Evolutionary conservation across 2,329 filamentous ascomycete genomes (phyloP).

Genomic region (Monilinia aucupariae): DNA sequence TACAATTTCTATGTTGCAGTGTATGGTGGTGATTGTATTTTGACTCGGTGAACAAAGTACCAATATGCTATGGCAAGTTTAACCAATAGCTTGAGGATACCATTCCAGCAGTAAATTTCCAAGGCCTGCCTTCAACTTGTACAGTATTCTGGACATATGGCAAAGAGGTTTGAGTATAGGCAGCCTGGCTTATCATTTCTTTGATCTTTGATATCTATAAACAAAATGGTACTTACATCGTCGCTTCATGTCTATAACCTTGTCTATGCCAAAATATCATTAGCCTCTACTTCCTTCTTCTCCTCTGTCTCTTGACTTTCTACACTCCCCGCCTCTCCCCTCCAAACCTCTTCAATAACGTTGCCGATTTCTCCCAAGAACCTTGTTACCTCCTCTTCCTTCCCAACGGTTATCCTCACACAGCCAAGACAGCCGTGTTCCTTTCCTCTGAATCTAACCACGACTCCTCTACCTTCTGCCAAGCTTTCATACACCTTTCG

Average conservation of each 20-base stretch:
- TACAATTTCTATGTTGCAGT: too few species aligned
- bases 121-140: too few species aligned
- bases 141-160: neutral
- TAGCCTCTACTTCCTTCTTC: constrained; percentile 27
- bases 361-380: constrained; percentile 64
- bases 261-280: constrained; percentile 28
- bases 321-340: constrained; percentile 9
- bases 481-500: constrained; percentile 76
- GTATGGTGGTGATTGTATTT: too few species aligned
- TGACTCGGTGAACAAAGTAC: too few species aligned
- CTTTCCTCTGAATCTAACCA: constrained; percentile 89
- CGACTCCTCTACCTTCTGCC: constrained; percentile 81
- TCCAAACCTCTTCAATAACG: constrained; percentile 28
- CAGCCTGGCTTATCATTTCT: neutral
- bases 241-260: constrained; percentile 3
- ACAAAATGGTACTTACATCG: neutral
- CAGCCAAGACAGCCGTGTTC: constrained; percentile 87
- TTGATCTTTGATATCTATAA: neutral
- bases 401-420: constrained; percentile 86
- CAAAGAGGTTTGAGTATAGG: too few species aligned
- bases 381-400: constrained; percentile 74
- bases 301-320: constrained; percentile 24
- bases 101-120: too few species aligned
- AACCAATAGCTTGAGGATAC: too few species aligned
- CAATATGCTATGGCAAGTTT: too few species aligned